Base-by-base conservation (phyloP, 2,329 filamentous ascomycete genomes). In the Emmonsiellopsis sp. region DNA sequence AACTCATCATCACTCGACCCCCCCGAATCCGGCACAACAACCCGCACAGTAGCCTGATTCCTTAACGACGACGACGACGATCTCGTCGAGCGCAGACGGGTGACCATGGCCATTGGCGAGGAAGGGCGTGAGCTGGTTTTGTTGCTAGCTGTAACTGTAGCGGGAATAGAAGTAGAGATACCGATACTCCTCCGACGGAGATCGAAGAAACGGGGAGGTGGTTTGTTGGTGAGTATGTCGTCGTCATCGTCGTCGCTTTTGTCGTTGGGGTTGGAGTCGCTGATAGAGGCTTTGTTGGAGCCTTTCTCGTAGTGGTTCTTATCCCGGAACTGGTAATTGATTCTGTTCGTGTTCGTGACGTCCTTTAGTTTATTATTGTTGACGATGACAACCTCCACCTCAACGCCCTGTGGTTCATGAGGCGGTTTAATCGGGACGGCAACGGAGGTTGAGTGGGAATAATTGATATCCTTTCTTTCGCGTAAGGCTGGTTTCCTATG, bases 1-100 rank as follows among this genome's bases (percentile, higher is more conserved):
- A 51, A 43, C 20, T 51, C 49, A 35, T 51, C 49, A 43, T 51
- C 49, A 35, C 49, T 51, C 49, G 40, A 42, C 8, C 40, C 49
- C n/a, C 5, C 38, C 16, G 16, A 13, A 51, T 41, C 26, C 30
- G 20, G 3, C 15, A 32, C n/a, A 7, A 13, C 38, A 16, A 6
- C 38, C 15, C 13, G 20, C 15, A 43, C 3, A 3, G 15, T 13
- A 35, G 34, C 7, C 13, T 2, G 20, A 2, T 43, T 43, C 34
- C 30, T 16, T 35, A 51, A 35, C n/a, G 38, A 51, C 34, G 37
- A n/a, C n/a, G 47, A 26, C 20, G 37, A 42, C 32, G 49, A 51
- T 34, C 38, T 35, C 15, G 40, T 20, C 26, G 5, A 34, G 13
- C 38, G 49, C 11, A 35, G 49, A 10, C 26, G 40, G 10, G 49